A percentile compares a stretch with the other conserved stretches of the same genome.
Conservation (phyloP, 2,329 filamentous ascomycete species). For the Teratosphaeria pseudoeucalypti region DNA sequence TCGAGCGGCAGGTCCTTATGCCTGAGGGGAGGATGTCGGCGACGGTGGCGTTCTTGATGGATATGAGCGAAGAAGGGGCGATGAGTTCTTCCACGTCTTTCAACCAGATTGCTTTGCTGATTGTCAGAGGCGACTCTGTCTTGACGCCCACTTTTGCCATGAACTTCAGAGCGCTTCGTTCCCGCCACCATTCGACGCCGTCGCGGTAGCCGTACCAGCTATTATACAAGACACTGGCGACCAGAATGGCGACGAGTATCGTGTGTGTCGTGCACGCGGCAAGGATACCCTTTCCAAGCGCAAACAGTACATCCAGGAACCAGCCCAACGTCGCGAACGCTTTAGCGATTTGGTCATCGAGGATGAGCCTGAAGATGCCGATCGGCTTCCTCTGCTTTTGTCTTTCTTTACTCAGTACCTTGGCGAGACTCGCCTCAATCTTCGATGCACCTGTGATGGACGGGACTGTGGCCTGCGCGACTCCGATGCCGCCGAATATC, state of each 20-base stretch:
- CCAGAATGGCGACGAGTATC: conserved; percentile 59
- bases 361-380: conserved; percentile 18
- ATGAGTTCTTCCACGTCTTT: conserved; percentile 61
- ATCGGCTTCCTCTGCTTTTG: conserved; percentile 8
- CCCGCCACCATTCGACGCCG: conserved; percentile 70
- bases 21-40: background rate
- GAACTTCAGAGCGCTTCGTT: conserved; percentile 68
- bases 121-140: conserved; percentile 46
- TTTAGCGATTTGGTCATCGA: conserved; percentile 19
- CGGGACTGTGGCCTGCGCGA: conserved; percentile 40
- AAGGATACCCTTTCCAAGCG: conserved; percentile 19
- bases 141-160: conserved; percentile 73
- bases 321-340: conserved; percentile 17
- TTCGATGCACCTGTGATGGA: conserved; percentile 28
- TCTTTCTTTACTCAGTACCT: conserved; percentile 4
- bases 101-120: conserved; percentile 79
- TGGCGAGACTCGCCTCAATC: conserved; percentile 8
- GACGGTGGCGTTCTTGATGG: conserved; percentile 7
- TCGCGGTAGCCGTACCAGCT: conserved; percentile 64
- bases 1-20: conserved; percentile 20
- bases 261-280: conserved; percentile 49
- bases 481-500: conserved; percentile 67
- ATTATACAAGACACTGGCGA: conserved; percentile 62
- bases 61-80: conserved; percentile 18
- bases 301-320: conserved; percentile 35